Base-by-base conservation (phyloP, 805 yeast species). In the Monosporozyma aquatica region DNA sequence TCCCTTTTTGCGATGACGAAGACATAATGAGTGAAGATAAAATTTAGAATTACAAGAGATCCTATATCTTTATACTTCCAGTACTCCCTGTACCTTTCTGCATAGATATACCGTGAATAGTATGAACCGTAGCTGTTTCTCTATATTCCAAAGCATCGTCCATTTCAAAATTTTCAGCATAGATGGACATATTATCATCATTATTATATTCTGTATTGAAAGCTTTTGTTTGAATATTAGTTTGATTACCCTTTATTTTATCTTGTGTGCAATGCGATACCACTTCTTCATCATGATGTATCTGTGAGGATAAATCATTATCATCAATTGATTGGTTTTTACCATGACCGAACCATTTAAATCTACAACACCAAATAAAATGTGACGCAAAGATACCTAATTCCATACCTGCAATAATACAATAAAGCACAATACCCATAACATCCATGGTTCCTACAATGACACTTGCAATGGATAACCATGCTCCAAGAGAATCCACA, bases 401-500 rank as follows among this genome's bases (percentile, higher is more conserved):
- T 55, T 89, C 97, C 59, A 87, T 56, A 1, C 62, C 75, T 3
- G 87, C 76, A 27, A 89, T 87, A 15, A 87, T 69, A 9, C 76
- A 69, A 58, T 89, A 89, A 28, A 89, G 68, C 0, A 83, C 70
- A 48, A 84, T 72, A 35, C 96, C 92, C 75, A 90, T 71, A n/a
- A 76, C 60, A 59, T 89, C 96, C 56, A 83, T 54, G 28, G 70
- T 68, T 3, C 81, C 92, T 22, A 80, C 70, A 1, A 68, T 64
- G 47, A 72, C 70, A 59, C 85, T 76, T 25, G 74, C 63, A 62
- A 84, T 72, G 10, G 94, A 83, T 50, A 86, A 77, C 33, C 85
- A 61, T 0, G 97, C 96, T 7, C 97, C 97, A 21, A 75, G 48
- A 4, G 84, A 75, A 59, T 90, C 97, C 65, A 89, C 64, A 5